Conservation (phyloP, 2,329 filamentous ascomycete species). For the Chaetomium olivaceum region DNA sequence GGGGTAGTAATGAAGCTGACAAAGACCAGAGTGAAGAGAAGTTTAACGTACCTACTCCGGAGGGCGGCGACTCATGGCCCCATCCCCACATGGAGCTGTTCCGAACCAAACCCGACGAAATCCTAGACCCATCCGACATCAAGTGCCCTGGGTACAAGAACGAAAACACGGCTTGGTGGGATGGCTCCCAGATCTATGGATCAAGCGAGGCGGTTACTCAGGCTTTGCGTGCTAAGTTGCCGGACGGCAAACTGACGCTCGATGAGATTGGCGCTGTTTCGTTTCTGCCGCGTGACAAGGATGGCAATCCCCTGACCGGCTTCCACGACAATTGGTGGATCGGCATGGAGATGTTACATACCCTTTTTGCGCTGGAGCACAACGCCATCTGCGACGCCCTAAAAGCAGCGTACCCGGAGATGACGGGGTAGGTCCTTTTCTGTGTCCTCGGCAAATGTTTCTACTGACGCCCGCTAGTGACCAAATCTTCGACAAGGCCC, state of each 20-base stretch:
- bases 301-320: conserved; percentile 44
- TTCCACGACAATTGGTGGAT: conserved; percentile 50
- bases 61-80: conserved; percentile 39
- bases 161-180: conserved; percentile 48
- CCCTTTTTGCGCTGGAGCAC: conserved; percentile 46
- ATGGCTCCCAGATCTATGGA: conserved; percentile 50
- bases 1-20: neutral
- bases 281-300: conserved; percentile 43
- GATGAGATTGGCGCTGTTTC: conserved; percentile 37
- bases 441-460: no score
- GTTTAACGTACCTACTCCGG: conserved; percentile 39
- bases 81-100: conserved; percentile 41
- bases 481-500: conserved; percentile 47
- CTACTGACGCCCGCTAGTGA: no score
- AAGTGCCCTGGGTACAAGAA: conserved; percentile 46
- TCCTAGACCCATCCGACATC: conserved; percentile 40
- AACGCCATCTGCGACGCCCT: conserved; percentile 47
- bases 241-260: conserved; percentile 44
- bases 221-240: conserved; percentile 38
- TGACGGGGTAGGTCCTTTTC: conserved; percentile 32
- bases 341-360: conserved; percentile 49
- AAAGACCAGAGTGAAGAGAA: conserved; percentile 31
- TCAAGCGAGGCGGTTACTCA: conserved; percentile 42
- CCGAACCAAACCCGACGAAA: conserved; percentile 39
- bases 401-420: conserved; percentile 39